Percentiles rank a stretch among this genome's conserved stretches.
Evolutionary conservation across 495 filamentous ascomycete species (phyloP).

Genomic region (Xylaria sp.): DNA sequence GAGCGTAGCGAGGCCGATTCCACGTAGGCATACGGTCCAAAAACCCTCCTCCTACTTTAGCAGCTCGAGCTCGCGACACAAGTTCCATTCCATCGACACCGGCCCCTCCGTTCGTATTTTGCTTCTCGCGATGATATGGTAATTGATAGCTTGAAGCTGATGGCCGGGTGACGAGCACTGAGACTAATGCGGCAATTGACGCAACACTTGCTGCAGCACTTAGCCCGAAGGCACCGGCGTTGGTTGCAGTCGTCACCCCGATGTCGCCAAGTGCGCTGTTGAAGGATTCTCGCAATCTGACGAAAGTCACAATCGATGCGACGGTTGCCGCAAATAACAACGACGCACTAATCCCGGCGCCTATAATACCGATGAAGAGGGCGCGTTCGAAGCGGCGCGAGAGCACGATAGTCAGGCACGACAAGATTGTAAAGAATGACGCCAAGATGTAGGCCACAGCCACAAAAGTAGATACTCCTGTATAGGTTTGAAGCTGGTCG

Average conservation of each 20-base stretch:
- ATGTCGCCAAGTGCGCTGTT: conserved; percentile 37
- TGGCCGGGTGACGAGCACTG: conserved; percentile 22
- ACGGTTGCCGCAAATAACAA: conserved; percentile 42
- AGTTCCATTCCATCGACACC: neutral
- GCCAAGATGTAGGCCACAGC: conserved; percentile 41
- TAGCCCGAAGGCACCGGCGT: conserved; percentile 36
- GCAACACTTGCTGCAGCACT: conserved; percentile 37
- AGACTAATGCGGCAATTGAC: conserved; percentile 30
- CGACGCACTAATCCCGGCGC: conserved; percentile 36
- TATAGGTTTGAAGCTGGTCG: conserved; percentile 36
- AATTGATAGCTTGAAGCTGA: conserved; percentile 3
- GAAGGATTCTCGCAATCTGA: conserved; percentile 36
- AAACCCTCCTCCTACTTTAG: conserved; percentile 18
- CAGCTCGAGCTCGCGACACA: conserved; percentile 12
- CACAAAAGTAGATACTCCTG: conserved; percentile 38
- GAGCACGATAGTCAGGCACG: conserved; percentile 35
- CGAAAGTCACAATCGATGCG: conserved; percentile 37
- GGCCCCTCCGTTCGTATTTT: conserved; percentile 21
- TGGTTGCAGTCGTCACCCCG: conserved; percentile 36
- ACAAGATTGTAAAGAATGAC: conserved; percentile 32
- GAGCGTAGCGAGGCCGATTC: conserved; percentile 44
- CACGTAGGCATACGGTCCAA: conserved; percentile 34
- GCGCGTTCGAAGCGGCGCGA: conserved; percentile 33
- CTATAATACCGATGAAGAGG: conserved; percentile 28
- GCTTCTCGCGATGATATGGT: conserved; percentile 27